Evolutionary conservation across 306 rosid genomes (phyloP).

Genomic region (Lupinus albus): DNA sequence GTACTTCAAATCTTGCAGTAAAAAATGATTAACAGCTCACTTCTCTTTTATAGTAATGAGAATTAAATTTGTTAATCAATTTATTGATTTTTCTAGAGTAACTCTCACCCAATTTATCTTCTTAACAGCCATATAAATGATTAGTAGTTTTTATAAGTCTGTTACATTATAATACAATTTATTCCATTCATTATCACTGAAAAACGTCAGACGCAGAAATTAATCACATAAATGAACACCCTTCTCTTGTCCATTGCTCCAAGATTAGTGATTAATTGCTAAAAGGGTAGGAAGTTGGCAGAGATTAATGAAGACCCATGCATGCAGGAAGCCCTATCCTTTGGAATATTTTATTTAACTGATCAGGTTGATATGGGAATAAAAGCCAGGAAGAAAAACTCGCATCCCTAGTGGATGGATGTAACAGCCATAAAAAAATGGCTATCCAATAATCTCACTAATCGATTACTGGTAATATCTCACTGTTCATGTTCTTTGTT

Average conservation of each 20-base stretch:
- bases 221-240: too few species aligned
- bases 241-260: neutral
- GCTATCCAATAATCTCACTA: too few species aligned
- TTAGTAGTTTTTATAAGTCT: slow-evolving; percentile 29
- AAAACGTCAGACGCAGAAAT: too few species aligned
- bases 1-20: too few species aligned
- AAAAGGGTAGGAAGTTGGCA: slow-evolving; percentile 15
- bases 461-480: too few species aligned
- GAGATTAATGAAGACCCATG: slow-evolving; percentile 42
- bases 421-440: neutral
- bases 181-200: too few species aligned
- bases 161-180: slow-evolving; percentile 25
- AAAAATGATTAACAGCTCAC: slow-evolving; percentile 20
- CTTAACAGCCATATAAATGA: slow-evolving; percentile 32
- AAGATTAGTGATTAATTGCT: slow-evolving; percentile 21
- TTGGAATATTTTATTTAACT: too few species aligned
- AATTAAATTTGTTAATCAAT: neutral
- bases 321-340: slow-evolving; percentile 10
- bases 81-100: slow-evolving; percentile 32
- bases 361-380: too few species aligned
- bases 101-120: slow-evolving; percentile 28
- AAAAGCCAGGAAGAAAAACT: neutral
- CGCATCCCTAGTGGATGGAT: slow-evolving; percentile 5
- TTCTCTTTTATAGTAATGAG: slow-evolving; percentile 12
- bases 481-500: too few species aligned